Evolutionary conservation across 176 grass and related monocot species (phyloP), one percentile per base, ranked within the genome.

Genomic region (Tillandsia fasciculata): DNA sequence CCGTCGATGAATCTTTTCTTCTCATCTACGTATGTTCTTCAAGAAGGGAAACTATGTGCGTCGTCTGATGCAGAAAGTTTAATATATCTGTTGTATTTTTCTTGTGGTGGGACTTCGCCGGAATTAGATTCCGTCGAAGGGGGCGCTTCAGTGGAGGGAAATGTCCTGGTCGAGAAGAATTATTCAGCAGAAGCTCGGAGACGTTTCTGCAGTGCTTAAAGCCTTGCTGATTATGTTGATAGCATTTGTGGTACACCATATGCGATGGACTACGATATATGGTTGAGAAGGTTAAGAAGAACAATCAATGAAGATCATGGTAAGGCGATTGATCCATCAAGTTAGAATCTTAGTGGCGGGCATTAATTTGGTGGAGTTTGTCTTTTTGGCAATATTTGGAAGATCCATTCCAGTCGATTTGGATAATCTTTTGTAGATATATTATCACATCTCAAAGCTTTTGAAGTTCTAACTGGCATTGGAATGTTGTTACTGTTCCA

Each of bases 191-290:
- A 93, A 83, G 72, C 72, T 99, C 26, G 94, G 89, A 8, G 94
- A 86, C 15, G 66, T 90, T 42, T 90, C 94, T 75, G 94, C 89
- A 29, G 94, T 92, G 66, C 66, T 99, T 70, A 99, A 99, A 86
- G 94, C 94, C 15, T 99, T 78, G 89, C 87, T 8, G 94, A 99
- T 88, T 99, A 99, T 82, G 94, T 90, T 52, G 94, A 99, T 77
- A 97, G 89, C 69, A 79, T 97, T 48, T 97, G 93, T 12, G 89
- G 93, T n/a, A 96, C 88, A 3, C 89, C 93, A 10, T 97, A 97
- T 68, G 76, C 79, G 3, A 97, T 97, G 77, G 83, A 97, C 78
- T 97, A 97, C 65, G 89, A 97, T 10, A 97, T 97, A 73, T 97
- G 93, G 93, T 87, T 97, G 72, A 89, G 84, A 81, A 84, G 86